Percentiles rank a stretch among this genome's conserved stretches.
Conservation (phyloP, 2,329 filamentous ascomycete species). For the Colletotrichum tofieldiae region DNA sequence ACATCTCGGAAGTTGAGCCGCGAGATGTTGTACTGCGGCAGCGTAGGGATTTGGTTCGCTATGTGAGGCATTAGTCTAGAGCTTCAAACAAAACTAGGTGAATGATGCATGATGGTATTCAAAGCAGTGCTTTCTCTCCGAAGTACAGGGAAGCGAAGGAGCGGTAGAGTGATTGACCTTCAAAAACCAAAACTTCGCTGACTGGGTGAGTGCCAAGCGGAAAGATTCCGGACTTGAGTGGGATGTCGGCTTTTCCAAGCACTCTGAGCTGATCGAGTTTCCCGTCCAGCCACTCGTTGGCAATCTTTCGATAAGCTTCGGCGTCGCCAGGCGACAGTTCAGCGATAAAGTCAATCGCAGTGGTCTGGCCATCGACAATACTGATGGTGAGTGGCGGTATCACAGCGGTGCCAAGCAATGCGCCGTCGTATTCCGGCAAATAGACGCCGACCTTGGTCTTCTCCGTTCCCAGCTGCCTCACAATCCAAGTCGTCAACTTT, state of each 20-base stretch:
- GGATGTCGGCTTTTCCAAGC: constrained; percentile 80
- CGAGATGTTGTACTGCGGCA: constrained; percentile 88
- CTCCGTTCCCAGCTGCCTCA: constrained; percentile 81
- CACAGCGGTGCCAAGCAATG: constrained; percentile 82
- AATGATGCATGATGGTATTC: constrained; percentile 41
- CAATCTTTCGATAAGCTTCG: constrained; percentile 83
- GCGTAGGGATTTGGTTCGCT: constrained; percentile 80
- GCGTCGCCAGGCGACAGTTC: constrained; percentile 83
- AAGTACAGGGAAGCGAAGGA: constrained; percentile 74
- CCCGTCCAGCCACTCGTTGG: constrained; percentile 90
- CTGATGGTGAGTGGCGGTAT: constrained; percentile 83
- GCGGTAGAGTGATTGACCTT: constrained; percentile 84
- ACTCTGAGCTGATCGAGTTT: constrained; percentile 80
- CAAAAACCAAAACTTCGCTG: constrained; percentile 81
- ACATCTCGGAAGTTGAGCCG: constrained; percentile 85
- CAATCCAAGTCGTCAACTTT: constrained; percentile 84
- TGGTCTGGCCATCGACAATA: constrained; percentile 84
- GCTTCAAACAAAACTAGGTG: constrained; percentile 8
- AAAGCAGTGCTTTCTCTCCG: constrained; percentile 68
- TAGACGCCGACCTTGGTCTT: constrained; percentile 82
- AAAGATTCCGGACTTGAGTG: constrained; percentile 84
- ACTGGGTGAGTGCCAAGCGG: constrained; percentile 84
- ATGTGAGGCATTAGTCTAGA: constrained; percentile 50
- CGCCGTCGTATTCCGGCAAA: constrained; percentile 85
- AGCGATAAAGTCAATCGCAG: constrained; percentile 83